A percentile compares a stretch with the other conserved stretches of the same genome.
phyloP scores from a whole-genome alignment of 768 basidiomycete species.

The Strobilomyces confusus region DNA sequence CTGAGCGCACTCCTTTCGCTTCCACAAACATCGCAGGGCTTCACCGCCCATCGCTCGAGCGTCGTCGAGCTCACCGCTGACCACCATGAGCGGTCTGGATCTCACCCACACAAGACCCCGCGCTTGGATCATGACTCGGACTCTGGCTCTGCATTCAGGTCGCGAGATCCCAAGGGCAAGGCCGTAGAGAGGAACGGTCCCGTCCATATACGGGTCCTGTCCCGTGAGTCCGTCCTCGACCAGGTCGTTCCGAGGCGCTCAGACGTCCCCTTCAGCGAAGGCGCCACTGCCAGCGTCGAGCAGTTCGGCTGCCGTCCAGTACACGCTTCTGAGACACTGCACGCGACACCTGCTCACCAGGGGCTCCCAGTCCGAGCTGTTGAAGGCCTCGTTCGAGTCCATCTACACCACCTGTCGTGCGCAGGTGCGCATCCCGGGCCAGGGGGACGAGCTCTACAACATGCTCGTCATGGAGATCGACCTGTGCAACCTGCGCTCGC shows the following conservation, averaged over 20 bases:
- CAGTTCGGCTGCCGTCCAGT: slow-evolving; percentile 13
- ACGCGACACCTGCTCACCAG: slow-evolving; percentile 42
- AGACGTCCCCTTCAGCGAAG: slow-evolving; percentile 6
- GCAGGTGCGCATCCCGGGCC: slow-evolving; percentile 47
- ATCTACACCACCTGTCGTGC: slow-evolving; percentile 57
- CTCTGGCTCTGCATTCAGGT: slow-evolving; percentile 62
- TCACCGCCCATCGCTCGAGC: slow-evolving; percentile 41
- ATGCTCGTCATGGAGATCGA: slow-evolving; percentile 59
- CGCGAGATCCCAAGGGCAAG: slow-evolving; percentile 31
- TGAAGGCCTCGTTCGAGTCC: slow-evolving; percentile 50
- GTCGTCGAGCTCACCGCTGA: slow-evolving; percentile 31
- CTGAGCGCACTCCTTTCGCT: slow-evolving; percentile 39
- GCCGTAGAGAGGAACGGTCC: slow-evolving; percentile 32
- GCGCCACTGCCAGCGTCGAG: not conserved
- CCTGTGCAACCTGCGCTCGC: slow-evolving; percentile 42
- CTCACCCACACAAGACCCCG: slow-evolving; percentile 64
- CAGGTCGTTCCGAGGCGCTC: not conserved
- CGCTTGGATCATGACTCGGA: slow-evolving; percentile 66
- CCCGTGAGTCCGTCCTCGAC: slow-evolving; percentile 27
- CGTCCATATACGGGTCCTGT: slow-evolving; percentile 43
- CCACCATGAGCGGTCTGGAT: slow-evolving; percentile 42
- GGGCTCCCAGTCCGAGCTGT: slow-evolving; percentile 23
- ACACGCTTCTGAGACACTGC: slow-evolving; percentile 33
- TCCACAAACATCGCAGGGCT: slow-evolving; percentile 49
- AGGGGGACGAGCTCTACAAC: slow-evolving; percentile 57